Base-by-base conservation (phyloP, 2,329 filamentous ascomycete species). In the Fusarium ambrosium region DNA sequence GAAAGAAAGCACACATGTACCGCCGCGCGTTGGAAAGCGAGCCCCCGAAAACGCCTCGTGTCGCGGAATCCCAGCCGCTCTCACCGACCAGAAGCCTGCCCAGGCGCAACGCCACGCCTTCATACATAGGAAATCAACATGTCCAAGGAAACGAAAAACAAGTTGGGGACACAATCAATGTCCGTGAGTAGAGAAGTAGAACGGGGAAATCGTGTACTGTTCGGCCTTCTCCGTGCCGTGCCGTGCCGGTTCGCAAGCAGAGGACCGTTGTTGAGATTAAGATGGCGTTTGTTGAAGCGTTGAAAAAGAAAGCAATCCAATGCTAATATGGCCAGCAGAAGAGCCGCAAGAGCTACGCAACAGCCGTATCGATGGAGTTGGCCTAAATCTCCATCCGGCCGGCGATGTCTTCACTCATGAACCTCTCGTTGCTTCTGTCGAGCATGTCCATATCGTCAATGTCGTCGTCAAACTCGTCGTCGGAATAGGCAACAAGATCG, bases 401-500 rank as follows among this genome's bases (percentile, higher is more conserved):
- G 34, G 89, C 90, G 56, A 92, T 86, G 71, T 92, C 91, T 80
- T 92, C 90, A 74, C 90, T 92, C 80, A 91, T 86, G 34, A 88
- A 87, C 45, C 90, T 86, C 53, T 89, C 84, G 9, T 85, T 84
- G 51, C 84, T 83, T 66, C 82, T 84, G n/a, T 82, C 80, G n/a
- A 81, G 75, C 64, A 81, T 82, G 11, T 82, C 83, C 53, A 84
- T 83, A 22, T 84, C 85, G 18, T 83, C 82, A n/a, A 87, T 83
- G 51, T 87, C 84, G 32, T 86, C 85, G 24, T 87, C 87, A 34
- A 87, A 86, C 20, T 89, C 86, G 41, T 87, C 87, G 55, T 90
- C 86, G 0, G 85, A 87, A 55, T 88, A 87, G 20, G 86, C 84
- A 58, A 90, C 88, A 14, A 90, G 84, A 66, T 90, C 89, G 51